Evolutionary conservation across 2,329 filamentous ascomycete genomes (phyloP), one percentile per base, ranked within the genome.

Genomic region (Scytalidium sp.): DNA sequence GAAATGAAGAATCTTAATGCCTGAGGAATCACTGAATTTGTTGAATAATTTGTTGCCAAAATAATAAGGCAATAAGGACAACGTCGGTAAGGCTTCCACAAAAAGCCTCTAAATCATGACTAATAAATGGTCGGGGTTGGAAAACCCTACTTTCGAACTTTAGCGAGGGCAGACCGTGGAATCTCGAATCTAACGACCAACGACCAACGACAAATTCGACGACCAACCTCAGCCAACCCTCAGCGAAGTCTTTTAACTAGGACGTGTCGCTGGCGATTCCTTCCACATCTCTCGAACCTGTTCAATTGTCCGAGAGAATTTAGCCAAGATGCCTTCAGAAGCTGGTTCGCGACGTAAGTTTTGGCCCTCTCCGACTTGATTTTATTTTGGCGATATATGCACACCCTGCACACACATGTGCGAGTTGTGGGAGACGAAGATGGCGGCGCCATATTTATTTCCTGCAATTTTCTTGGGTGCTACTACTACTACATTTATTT

Each of bases 341-440:
- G 80, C 86, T 72, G 88, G 88, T 78, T 87, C 92, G 85, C 84
- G 88, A 87, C 80, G 88, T 93, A 78, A 88, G 88, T 88, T 62
- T 19, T 36, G 5, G 32, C 6, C 32, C 32, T 36, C 13, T 36
- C 25, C 7, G 13, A 13, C 32, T 5, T 9, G 32, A 36, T 7
- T 36, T 36, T n/a, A 36, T 36, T n/a, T 36, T 36, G 5, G 11
- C 15, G 25, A 27, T 27, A 27, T 13, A 13, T 13, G 25, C 25
- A n/a, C n/a, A n/a, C 25, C 25, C 25, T 27, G 25, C 25, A 27
- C n/a, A n/a, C n/a, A n/a, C n/a, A n/a, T n/a, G n/a, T n/a, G n/a
- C n/a, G n/a, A n/a, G n/a, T n/a, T n/a, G n/a, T n/a, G n/a, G n/a
- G n/a, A n/a, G n/a, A n/a, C n/a, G n/a, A 41, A 15, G 17, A 41